Evolutionary conservation across 2,329 filamentous ascomycete species (phyloP), one percentile per base, ranked within the genome.

Genomic region (Colletotrichum sp.): DNA sequence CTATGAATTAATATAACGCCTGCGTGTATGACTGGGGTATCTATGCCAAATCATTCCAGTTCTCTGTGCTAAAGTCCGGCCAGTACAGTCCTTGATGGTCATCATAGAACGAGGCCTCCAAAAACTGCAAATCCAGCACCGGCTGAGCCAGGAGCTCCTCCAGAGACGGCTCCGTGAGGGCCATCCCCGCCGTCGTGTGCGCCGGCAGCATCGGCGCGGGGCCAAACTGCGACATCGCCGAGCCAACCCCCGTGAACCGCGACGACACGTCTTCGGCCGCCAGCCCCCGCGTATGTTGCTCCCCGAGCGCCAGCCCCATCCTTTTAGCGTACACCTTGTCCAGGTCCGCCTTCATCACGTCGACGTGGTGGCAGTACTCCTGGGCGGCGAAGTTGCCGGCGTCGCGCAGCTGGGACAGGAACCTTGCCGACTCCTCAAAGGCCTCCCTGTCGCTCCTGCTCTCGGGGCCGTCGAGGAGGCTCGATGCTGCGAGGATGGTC

Each of bases 401-500:
- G 2, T 81, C 80, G 15, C 83, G 82, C 1, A 88, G 78, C 36
- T 86, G 84, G 1, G 83, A 81, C 1, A 88, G 80, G 18, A 88
- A 83, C 6, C 84, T 82, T 0, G 80, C 79, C 0, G 85, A 84
- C 2, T 83, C 81, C 44, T 87, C 83, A 32, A 87, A 86, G 15
- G 83, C 81, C 7, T 88, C 86, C 8, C 79, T 79, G 49, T 88
- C 86, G 26, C 80, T 80, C 12, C 80, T 80, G 10, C 79, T 80
- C 13, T 82, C 78, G 6, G 81, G 79, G 0, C 81, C 78, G 8
- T 79, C 80, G 0, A 87, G 79, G 0, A 88, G 78, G 44, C 84
- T 86, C 4, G 88, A 88, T 3, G 88, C 82, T 2, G 85, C 86
- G 2, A 89, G 83, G 8, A 88, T 83, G 0, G 84, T 87, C 1